Evolutionary conservation across 2,329 filamentous ascomycete genomes (phyloP).

Genomic region (Epicoccum nigrum): DNA sequence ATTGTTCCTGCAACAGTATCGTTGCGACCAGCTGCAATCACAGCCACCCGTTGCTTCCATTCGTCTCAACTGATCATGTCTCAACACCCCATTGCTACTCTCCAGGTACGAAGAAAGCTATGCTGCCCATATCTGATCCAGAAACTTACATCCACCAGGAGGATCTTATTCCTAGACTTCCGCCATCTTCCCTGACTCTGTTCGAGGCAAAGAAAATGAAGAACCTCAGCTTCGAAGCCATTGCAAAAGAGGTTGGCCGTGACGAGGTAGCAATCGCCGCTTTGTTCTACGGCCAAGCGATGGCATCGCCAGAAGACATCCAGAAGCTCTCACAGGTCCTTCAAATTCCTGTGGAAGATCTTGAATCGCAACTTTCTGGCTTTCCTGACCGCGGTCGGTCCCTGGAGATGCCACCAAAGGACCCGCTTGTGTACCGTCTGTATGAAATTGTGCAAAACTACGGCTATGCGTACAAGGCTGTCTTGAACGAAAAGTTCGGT

Average conservation of each 20-base stretch:
- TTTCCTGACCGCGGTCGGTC: conserved; percentile 82
- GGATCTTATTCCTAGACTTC: conserved; percentile 71
- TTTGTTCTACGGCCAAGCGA: conserved; percentile 87
- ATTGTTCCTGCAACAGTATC: conserved; percentile 31
- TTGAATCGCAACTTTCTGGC: conserved; percentile 69
- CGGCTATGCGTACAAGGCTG: conserved; percentile 92
- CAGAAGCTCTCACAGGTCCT: conserved; percentile 70
- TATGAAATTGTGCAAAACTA: conserved; percentile 98
- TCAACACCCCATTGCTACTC: conserved; percentile 47
- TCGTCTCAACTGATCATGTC: conserved; percentile 40
- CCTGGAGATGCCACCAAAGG: conserved; percentile 81
- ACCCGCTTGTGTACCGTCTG: conserved; percentile 86
- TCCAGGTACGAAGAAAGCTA: conserved; percentile 37
- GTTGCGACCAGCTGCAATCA: conserved; percentile 26
- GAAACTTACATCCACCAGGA: conserved; percentile 53
- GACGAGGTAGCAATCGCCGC: conserved; percentile 85
- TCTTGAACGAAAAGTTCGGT: conserved; percentile 86
- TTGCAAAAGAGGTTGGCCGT: conserved; percentile 74
- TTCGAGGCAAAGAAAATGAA: conserved; percentile 81
- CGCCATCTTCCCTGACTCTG: conserved; percentile 72
- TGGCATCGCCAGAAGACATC: conserved; percentile 73
- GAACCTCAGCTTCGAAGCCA: conserved; percentile 78
- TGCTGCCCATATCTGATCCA: background rate
- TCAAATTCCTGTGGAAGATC: conserved; percentile 60
- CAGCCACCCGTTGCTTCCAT: conserved; percentile 36